Base-by-base conservation (phyloP, 129 eudicot genomes). In the Escallonia rubra region DNA sequence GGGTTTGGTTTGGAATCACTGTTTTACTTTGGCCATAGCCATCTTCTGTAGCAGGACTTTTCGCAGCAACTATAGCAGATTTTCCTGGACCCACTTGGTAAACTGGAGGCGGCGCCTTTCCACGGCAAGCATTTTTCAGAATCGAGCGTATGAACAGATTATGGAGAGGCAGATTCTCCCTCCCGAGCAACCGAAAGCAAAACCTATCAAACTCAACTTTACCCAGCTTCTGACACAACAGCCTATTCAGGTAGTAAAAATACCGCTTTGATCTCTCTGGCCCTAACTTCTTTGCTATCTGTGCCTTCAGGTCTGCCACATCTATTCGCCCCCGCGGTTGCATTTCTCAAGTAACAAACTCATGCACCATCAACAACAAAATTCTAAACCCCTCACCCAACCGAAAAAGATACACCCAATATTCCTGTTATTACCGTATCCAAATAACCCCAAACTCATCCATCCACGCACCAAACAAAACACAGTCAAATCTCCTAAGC, bases 151-250 rank as follows among this genome's bases (percentile, higher is more conserved):
- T 75, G 52, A 94, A 66, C 76, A 79, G 96, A 79, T 94, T 94
- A 72, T 94, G 99, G 73, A 94, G 79, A 13, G 71, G 82, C 48
- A 94, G 73, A 63, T 87, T 86, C 65, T 90, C 99, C 79, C 87
- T 79, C 69, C 99, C 99, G 41, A 94, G 60, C 13, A 92, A 80
- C 79, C 77, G 70, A 55, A 76, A 64, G 79, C 97, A 89, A 63
- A 83, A 80, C 84, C 83, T 82, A 53, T 88, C 74, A 51, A 89
- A 92, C 76, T 94, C 95, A 38, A 65, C 69, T 81, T 92, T 89
- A 66, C 73, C 82, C 48, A 93, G 57, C 81, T 84, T 86, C 73
- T 72, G 81, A 68, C 82, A 78, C 77, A 93, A 69, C 70, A 89
- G 84, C 56, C 81, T 76, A 69, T 76, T 72, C 73, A 93, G 71